Evolutionary conservation across 108 stramenopile genomes (phyloP).

Genomic region (Fistulifera pelliculosa): DNA sequence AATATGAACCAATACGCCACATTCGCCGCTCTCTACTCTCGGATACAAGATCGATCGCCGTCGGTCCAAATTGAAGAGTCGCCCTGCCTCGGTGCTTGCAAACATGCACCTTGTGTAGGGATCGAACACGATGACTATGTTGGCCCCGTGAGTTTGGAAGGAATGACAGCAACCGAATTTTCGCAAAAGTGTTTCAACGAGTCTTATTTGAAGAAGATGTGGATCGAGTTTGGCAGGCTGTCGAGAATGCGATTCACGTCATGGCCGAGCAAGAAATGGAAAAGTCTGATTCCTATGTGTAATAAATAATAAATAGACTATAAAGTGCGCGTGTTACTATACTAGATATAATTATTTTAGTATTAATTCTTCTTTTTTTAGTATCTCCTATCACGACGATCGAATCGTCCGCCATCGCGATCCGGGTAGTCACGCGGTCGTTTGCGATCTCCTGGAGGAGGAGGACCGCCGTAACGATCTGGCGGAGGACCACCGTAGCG

Average conservation of each 20-base stretch:
- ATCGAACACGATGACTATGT: slow-evolving; percentile 72
- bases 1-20: slow-evolving; percentile 55
- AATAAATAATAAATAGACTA: too few relatives aligned
- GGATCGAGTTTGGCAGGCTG: slow-evolving; percentile 58
- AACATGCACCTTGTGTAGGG: slow-evolving; percentile 66
- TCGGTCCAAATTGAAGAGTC: slow-evolving; percentile 56
- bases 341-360: too few relatives aligned
- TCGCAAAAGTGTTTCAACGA: slow-evolving; percentile 39
- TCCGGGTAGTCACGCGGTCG: slow-evolving; percentile 12
- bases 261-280: slow-evolving; percentile 36
- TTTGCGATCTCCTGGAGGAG: slow-evolving; percentile 9
- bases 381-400: slow-evolving; percentile 5
- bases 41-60: slow-evolving; percentile 13
- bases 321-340: too few relatives aligned
- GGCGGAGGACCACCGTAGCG: slow-evolving; percentile 23
- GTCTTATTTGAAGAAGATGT: slow-evolving; percentile 48
- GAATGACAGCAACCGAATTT: slow-evolving; percentile 62
- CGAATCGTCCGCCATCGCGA: neutral
- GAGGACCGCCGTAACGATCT: slow-evolving; percentile 4
- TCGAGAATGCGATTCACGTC: slow-evolving; percentile 43
- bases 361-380: neutral
- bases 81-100: slow-evolving; percentile 66
- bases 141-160: slow-evolving; percentile 63
- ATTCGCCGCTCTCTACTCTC: slow-evolving; percentile 47
- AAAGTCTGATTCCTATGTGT: neutral